Conservation (phyloP, 176 grass and related monocot genomes). For the Oryza coarctata region DNA sequence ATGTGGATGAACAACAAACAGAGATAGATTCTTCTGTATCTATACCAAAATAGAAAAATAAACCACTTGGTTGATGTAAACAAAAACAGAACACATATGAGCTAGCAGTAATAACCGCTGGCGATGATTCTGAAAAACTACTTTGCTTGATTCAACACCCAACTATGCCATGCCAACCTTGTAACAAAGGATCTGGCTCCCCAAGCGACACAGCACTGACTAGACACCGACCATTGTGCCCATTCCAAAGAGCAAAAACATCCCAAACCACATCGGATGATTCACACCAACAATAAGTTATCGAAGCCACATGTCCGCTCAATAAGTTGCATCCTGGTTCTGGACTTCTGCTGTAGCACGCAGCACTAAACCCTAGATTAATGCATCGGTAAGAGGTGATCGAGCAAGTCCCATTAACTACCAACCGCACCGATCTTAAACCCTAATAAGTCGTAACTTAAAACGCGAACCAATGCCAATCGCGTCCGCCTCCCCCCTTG, state of each 20-base stretch:
- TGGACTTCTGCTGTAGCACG: neutral
- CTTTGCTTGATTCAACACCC: neutral
- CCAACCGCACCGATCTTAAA: neutral
- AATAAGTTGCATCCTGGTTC: neutral
- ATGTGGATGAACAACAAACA: neutral
- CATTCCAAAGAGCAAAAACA: neutral
- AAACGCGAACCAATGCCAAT: neutral
- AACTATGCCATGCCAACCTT: neutral
- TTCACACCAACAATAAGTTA: neutral
- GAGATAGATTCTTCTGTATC: neutral
- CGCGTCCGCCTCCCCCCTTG: neutral
- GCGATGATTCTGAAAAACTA: neutral
- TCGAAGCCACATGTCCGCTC: neutral
- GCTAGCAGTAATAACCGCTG: neutral
- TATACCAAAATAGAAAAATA: neutral
- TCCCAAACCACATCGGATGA: neutral
- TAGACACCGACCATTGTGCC: neutral
- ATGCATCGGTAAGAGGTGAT: neutral
- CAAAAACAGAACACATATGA: neutral
- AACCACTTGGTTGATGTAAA: neutral
- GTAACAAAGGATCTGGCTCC: neutral
- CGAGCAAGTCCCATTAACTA: neutral
- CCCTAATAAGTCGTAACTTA: neutral
- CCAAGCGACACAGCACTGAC: neutral
- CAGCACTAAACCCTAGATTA: constrained; percentile 24